Percentiles rank a stretch among this genome's conserved stretches.
Evolutionary conservation across 2,329 filamentous ascomycete species (phyloP).

Genomic region (Paracamarosporium sp.): DNA sequence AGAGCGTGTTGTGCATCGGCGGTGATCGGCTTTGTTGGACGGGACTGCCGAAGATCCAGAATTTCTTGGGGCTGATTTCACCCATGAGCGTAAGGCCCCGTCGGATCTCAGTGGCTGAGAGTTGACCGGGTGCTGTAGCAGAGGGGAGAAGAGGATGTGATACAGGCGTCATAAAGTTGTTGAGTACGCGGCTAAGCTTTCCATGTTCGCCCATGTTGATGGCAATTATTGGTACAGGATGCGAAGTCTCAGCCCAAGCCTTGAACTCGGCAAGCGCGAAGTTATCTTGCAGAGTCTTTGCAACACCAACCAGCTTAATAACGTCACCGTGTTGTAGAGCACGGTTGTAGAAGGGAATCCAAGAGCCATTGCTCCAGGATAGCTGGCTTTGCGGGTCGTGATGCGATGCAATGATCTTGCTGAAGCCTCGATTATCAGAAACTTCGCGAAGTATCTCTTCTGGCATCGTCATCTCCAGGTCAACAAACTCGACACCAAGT

Average conservation of each 20-base stretch:
- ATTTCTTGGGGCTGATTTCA: constrained; percentile 75
- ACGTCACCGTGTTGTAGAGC: constrained; percentile 90
- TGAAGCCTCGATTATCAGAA: constrained; percentile 71
- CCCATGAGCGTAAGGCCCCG: constrained; percentile 79
- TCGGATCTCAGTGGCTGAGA: constrained; percentile 89
- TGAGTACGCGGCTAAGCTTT: constrained; percentile 88
- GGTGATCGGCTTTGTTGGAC: constrained; percentile 85
- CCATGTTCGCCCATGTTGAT: constrained; percentile 93
- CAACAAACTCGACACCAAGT: constrained; percentile 89
- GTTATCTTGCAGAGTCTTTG: constrained; percentile 81
- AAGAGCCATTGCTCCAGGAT: constrained; percentile 91
- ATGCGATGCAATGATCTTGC: constrained; percentile 91
- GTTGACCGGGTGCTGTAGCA: constrained; percentile 91
- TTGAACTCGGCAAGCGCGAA: constrained; percentile 85
- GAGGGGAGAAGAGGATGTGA: constrained; percentile 88
- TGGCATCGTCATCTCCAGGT: constrained; percentile 88
- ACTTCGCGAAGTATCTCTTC: constrained; percentile 76
- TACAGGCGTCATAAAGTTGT: constrained; percentile 93
- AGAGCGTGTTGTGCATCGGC: constrained; percentile 86
- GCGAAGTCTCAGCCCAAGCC: constrained; percentile 72
- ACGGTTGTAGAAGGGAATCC: constrained; percentile 88
- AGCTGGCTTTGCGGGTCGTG: constrained; percentile 82
- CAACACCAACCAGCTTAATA: constrained; percentile 90
- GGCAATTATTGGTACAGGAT: constrained; percentile 85
- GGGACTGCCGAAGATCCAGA: constrained; percentile 88